Evolutionary conservation across 768 basidiomycete species (phyloP), one percentile per base, ranked within the genome.

Genomic region (Chiua virens): DNA sequence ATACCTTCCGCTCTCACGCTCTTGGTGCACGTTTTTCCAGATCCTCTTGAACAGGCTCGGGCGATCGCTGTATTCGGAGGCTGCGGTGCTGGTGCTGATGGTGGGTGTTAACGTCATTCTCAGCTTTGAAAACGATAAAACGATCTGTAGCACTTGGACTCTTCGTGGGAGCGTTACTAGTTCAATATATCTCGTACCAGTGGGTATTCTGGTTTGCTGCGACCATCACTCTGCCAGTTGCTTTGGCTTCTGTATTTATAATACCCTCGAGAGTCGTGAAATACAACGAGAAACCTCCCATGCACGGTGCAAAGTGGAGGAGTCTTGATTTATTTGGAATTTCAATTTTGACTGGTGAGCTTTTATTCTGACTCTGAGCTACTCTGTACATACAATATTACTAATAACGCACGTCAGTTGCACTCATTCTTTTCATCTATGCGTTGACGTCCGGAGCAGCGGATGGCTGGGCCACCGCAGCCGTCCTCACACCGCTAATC

Each of bases 131-230:
- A 44, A 38, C 1, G 28, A 34, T 20, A 17, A 38, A 20, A 9
- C 50, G 27, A 44, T 28, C 17, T 35, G 17, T 40, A 77, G 75
- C 75, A 5, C 51, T 73, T 38, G 76, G 77, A 1, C 58, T 76
- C n/a, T 48, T 76, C 23, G 68, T 77, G 14, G 78, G 78, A 9
- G 78, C 76, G 2, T 22, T 74, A n/a, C 68, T 79, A 39, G 72
- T 74, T 4, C 56, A 68, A 37, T 73, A 63, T 28, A 65, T 66
- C 3, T 71, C 74, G 11, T 82, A 75, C 67, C 71, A 61, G 23
- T 80, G 79, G 80, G 70, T 80, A 18, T 81, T 83, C 59, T 80
- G 75, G 61, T 71, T 76, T 52, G 63, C 71, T 30, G 71, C 75
- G 3, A 71, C 79, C 34, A 48, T 80, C 32, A 60, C 70, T 35